Evolutionary conservation across 2,329 filamentous ascomycete genomes (phyloP).

Genomic region (Fusarium hostae): DNA sequence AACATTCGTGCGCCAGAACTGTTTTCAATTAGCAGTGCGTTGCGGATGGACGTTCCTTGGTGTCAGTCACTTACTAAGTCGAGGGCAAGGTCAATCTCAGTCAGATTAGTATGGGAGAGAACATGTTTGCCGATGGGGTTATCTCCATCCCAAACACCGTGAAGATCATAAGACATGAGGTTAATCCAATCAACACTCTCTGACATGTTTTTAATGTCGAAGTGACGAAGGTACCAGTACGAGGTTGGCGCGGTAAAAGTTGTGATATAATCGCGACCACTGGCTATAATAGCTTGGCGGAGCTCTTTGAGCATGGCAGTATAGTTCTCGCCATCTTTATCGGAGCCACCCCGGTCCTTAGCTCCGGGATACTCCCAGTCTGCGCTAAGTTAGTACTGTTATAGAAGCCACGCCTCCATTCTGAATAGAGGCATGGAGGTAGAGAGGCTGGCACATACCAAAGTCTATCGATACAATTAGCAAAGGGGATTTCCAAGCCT

Average conservation of each 20-base stretch:
- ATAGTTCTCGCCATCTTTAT: constrained; percentile 38
- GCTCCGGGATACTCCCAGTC: constrained; percentile 47
- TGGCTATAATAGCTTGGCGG: not conserved
- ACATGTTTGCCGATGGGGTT: constrained; percentile 49
- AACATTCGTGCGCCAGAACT: not conserved
- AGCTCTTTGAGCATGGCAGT: not conserved
- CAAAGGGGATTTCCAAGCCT: not conserved
- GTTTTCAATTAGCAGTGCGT: not conserved
- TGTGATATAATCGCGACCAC: not conserved
- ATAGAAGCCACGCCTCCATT: not conserved
- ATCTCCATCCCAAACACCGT: constrained; percentile 55
- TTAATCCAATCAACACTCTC: constrained; percentile 52
- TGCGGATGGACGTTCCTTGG: not conserved
- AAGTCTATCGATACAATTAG: not conserved
- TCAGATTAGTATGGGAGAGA: constrained; percentile 58
- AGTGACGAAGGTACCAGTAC: constrained; percentile 48
- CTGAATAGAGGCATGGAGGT: not conserved
- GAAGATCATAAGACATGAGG: constrained; percentile 56
- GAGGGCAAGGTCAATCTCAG: constrained; percentile 52
- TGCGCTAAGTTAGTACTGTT: not conserved
- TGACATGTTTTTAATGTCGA: constrained; percentile 28
- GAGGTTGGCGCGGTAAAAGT: constrained; percentile 41
- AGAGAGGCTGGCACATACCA: not conserved
- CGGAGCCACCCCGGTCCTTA: constrained; percentile 36
- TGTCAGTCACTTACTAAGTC: not conserved